Base-by-base conservation (phyloP, 1,284 basidiomycete genomes). In the Microbotryum lychnidis-dioicae region DNA sequence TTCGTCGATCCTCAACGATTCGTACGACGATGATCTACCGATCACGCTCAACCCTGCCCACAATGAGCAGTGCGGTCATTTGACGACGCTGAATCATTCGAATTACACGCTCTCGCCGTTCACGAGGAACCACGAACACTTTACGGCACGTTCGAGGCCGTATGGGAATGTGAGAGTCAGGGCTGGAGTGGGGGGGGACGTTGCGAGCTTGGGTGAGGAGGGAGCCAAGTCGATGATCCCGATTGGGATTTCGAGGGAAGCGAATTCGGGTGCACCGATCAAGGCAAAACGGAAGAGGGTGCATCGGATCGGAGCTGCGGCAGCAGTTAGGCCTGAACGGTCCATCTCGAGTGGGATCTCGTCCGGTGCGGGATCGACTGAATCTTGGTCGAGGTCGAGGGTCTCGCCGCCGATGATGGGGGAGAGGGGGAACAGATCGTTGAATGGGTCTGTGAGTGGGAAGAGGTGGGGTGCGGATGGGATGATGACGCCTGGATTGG, bases 101-200 rank as follows among this genome's bases (percentile, higher is more conserved):
- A 89, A 93, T 69, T 91, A 93, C 72, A 96, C 91, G 0, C 78
- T 96, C 2, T 90, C 87, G 2, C 91, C 91, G 0, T 94, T 91
- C 75, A 93, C 91, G 12, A 82, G 89, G 54, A 85, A 85, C 7
- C 80, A 91, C 50, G 85, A 87, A 65, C 91, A 94, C 76, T 92
- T 92, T 73, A 89, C 90, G 6, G 66, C 62, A 20, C 33, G 66
- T 3, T 58, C 55, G 16, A 55, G 46, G 6, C 66, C 66, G 2
- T 53, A 65, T 46, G 25, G 25, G 27, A 25, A 29, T 14, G 33
- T 29, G n/a, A 12, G 51, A 53, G 51, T 14, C 27, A 42, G 18
- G 37, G 14, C 37, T 6, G 37, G 18, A 42, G 37, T 42, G 14
- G 37, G 37, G 14, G 37, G 37, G 37, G 16, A 42, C 14, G 2